phyloP scores from a whole-genome alignment of 352 stramenopile species.

The Blastocystis sp. region DNA sequence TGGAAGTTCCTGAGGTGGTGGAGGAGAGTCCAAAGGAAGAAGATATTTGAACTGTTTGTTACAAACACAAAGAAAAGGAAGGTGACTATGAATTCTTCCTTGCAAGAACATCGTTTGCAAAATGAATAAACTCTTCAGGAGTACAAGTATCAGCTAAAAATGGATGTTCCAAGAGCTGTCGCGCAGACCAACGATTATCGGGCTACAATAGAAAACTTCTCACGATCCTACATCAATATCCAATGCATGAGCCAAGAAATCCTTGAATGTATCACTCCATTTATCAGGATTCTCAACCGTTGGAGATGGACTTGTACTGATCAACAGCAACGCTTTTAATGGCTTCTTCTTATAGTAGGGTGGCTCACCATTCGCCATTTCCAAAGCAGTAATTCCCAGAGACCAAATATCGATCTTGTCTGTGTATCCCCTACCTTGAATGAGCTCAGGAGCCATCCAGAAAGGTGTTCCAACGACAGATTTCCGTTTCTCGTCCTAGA shows the following conservation, averaged over 20 bases:
- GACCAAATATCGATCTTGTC: slow-evolving; percentile 67
- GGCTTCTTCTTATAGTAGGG: slow-evolving; percentile 80
- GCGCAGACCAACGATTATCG: slow-evolving; percentile 71
- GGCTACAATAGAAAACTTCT: slow-evolving; percentile 10
- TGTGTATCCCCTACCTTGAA: slow-evolving; percentile 73
- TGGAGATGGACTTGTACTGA: slow-evolving; percentile 74
- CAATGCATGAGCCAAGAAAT: slow-evolving; percentile 77
- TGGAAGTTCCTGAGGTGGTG: too few species aligned
- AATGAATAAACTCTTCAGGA: slow-evolving; percentile 67
- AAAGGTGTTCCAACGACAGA: slow-evolving; percentile 82
- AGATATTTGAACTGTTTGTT: too few species aligned
- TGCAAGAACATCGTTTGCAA: slow-evolving; percentile 60
- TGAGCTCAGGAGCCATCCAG: slow-evolving; percentile 87
- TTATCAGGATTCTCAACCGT: slow-evolving; percentile 70
- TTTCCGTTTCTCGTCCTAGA: slow-evolving; percentile 63
- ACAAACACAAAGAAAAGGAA: too few species aligned
- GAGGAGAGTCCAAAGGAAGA: too few species aligned
- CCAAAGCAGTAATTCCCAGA: slow-evolving; percentile 76
- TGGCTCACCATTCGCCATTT: slow-evolving; percentile 80
- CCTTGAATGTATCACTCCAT: slow-evolving; percentile 74
- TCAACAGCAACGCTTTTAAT: slow-evolving; percentile 71
- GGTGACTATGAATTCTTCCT: not conserved
- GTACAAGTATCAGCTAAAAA: slow-evolving; percentile 71
- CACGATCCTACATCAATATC: slow-evolving; percentile 66
- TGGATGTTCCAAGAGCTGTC: slow-evolving; percentile 77